Conservation (phyloP, 208 protist species). For the Vickermania ingenoplastis region DNA sequence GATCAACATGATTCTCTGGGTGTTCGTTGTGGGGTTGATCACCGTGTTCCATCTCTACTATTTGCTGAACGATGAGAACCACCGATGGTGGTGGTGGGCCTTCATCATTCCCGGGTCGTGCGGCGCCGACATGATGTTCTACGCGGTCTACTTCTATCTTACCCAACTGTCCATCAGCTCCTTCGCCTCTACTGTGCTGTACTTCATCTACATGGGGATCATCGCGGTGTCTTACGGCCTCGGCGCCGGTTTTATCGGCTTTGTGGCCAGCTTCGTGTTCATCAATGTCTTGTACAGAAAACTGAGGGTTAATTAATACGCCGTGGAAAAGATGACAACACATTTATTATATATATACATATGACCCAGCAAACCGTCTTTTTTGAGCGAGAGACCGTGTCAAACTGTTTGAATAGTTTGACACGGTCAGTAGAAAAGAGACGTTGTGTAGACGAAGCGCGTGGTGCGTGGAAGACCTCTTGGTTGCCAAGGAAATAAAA, state of each 20-base stretch:
- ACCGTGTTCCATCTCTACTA: constrained; percentile 98
- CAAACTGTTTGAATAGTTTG: not conserved
- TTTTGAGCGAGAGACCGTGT: too few species aligned
- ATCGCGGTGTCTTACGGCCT: constrained; percentile 70
- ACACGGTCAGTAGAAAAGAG: too few species aligned
- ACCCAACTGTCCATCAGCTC: constrained; percentile 56
- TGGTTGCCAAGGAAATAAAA: too few species aligned
- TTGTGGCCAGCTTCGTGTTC: constrained; percentile 69
- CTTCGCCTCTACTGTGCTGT: constrained; percentile 70
- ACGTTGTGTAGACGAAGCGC: too few species aligned
- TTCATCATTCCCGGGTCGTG: constrained; percentile 88
- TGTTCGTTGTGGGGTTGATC: constrained; percentile 92
- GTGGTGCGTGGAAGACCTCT: too few species aligned
- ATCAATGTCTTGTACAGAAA: constrained; percentile 73
- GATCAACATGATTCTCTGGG: constrained; percentile 93
- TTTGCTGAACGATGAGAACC: constrained; percentile 95
- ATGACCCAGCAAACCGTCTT: too few species aligned
- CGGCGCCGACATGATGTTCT: constrained; percentile 91
- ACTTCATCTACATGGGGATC: constrained; percentile 85
- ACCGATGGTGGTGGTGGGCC: constrained; percentile 98
- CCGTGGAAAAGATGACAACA: not conserved
- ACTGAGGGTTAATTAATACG: constrained; percentile 75
- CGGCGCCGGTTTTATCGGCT: constrained; percentile 70
- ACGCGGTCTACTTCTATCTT: constrained; percentile 86
- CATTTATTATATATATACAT: too few species aligned